phyloP scores from a whole-genome alignment of 164 flowering plant genomes.

The Berberis vulgaris region DNA sequence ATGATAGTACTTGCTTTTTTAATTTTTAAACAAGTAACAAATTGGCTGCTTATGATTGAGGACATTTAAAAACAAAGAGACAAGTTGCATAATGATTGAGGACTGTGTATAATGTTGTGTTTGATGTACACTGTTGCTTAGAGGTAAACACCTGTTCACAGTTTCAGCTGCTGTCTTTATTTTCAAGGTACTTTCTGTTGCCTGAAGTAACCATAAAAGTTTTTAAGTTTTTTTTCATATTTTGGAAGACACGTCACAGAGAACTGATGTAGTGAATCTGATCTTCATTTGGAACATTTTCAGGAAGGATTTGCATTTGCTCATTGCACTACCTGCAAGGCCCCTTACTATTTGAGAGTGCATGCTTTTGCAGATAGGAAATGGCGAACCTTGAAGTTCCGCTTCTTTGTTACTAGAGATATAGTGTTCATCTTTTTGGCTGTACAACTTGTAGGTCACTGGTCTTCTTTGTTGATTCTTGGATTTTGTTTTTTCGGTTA shows the following conservation, averaged over 20 bases:
- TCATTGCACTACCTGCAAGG: slow-evolving; percentile 98
- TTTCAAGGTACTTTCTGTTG: no score
- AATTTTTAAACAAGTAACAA: no score
- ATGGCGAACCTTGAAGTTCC: slow-evolving; percentile 94
- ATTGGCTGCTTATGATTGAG: no score
- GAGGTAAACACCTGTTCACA: no score
- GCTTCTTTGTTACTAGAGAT: slow-evolving; percentile 98
- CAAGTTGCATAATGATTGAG: no score
- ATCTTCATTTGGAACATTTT: slow-evolving; percentile 65
- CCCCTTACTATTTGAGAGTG: slow-evolving; percentile 89
- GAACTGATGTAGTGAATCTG: slow-evolving; percentile 1
- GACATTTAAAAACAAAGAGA: no score
- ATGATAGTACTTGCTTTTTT: no score
- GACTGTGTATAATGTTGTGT: no score
- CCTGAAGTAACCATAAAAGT: not conserved
- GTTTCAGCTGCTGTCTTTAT: no score
- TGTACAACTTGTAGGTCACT: slow-evolving; percentile 81
- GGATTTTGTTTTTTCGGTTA: not conserved
- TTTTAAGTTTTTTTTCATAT: no score
- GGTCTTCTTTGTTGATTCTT: not conserved
- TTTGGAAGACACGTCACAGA: not conserved
- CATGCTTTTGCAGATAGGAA: slow-evolving; percentile 84
- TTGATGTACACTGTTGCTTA: no score
- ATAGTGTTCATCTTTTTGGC: slow-evolving; percentile 75
- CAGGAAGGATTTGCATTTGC: slow-evolving; percentile 99